phyloP scores from a whole-genome alignment of 73 alveolate species.

The Urostyla sp. region DNA sequence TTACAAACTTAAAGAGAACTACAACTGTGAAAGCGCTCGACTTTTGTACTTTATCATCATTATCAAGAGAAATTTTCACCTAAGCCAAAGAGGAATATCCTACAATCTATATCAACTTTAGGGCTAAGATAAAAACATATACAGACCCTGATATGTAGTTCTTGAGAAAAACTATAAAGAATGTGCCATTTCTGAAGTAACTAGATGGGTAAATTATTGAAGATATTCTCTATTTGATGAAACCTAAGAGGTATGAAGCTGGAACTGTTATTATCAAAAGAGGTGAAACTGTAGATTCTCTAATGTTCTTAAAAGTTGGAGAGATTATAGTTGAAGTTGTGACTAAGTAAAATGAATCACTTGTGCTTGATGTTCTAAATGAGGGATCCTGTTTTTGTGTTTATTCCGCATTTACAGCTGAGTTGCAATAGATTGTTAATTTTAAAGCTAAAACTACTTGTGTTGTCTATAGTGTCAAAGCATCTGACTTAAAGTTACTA shows the following conservation, averaged over 20 bases:
- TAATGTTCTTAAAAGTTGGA: conserved; percentile 57
- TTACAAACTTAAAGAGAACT: conserved; percentile 65
- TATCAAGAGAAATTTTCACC: conserved; percentile 18
- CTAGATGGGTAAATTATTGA: conserved; percentile 29
- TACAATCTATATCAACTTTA: conserved; percentile 24
- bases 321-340: conserved; percentile 53
- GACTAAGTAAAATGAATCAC: background rate
- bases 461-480: conserved; percentile 38
- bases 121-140: conserved; percentile 33
- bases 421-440: conserved; percentile 47
- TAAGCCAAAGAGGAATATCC: conserved; percentile 52
- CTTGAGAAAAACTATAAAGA: conserved; percentile 52
- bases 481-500: conserved; percentile 39
- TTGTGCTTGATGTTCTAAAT: conserved; percentile 58
- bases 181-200: conserved; percentile 46
- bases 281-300: conserved; percentile 60
- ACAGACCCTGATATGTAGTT: conserved; percentile 53
- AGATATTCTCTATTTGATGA: conserved; percentile 57
- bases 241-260: conserved; percentile 53
- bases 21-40: conserved; percentile 50
- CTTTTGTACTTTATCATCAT: conserved; percentile 41
- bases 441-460: conserved; percentile 64
- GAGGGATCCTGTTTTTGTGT: conserved; percentile 66
- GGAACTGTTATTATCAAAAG: conserved; percentile 51
- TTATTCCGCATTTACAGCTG: conserved; percentile 54